phyloP scores from a whole-genome alignment of 2,329 filamentous ascomycete genomes.

The Corynespora cassiicola region DNA sequence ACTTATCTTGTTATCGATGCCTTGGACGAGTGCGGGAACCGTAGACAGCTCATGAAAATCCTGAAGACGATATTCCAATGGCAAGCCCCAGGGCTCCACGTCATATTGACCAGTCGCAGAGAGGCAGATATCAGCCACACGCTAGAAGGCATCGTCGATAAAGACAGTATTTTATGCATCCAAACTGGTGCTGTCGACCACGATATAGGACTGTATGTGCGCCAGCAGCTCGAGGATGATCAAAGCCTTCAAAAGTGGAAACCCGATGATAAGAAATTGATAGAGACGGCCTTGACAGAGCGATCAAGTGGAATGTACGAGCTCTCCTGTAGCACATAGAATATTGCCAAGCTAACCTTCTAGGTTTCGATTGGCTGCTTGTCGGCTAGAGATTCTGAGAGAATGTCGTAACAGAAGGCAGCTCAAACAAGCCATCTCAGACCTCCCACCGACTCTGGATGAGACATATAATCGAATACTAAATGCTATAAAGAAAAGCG shows the following conservation, averaged over 20 bases:
- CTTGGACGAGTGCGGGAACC: slow-evolving; percentile 14
- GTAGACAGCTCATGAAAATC: slow-evolving; percentile 4
- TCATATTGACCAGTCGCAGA: slow-evolving; percentile 12
- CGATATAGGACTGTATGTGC: slow-evolving; percentile 11
- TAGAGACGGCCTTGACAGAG: slow-evolving; percentile 27
- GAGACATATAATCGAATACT: slow-evolving; percentile 11
- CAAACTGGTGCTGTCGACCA: slow-evolving; percentile 9
- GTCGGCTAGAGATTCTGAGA: slow-evolving; percentile 8
- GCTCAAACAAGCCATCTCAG: slow-evolving; percentile 2
- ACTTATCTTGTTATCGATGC: slow-evolving; percentile 12
- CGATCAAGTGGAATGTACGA: too few relatives aligned
- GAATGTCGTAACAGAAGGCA: slow-evolving; percentile 3
- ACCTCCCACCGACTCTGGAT: slow-evolving; percentile 8
- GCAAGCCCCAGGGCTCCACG: slow-evolving; percentile 4
- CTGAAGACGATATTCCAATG: not conserved
- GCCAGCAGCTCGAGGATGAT: slow-evolving; percentile 38
- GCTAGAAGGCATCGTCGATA: slow-evolving; percentile 5
- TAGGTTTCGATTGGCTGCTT: slow-evolving; percentile 11
- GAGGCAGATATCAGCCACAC: slow-evolving; percentile 13
- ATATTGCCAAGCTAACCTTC: too few relatives aligned
- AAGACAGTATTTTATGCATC: slow-evolving; percentile 3
- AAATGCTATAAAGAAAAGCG: slow-evolving; percentile 2
- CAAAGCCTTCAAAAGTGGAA: slow-evolving; percentile 7
- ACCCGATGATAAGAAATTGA: slow-evolving; percentile 16
- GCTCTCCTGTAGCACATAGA: too few relatives aligned